phyloP scores from a whole-genome alignment of 805 yeast genomes.

The Yamadazyma phyllophila region DNA sequence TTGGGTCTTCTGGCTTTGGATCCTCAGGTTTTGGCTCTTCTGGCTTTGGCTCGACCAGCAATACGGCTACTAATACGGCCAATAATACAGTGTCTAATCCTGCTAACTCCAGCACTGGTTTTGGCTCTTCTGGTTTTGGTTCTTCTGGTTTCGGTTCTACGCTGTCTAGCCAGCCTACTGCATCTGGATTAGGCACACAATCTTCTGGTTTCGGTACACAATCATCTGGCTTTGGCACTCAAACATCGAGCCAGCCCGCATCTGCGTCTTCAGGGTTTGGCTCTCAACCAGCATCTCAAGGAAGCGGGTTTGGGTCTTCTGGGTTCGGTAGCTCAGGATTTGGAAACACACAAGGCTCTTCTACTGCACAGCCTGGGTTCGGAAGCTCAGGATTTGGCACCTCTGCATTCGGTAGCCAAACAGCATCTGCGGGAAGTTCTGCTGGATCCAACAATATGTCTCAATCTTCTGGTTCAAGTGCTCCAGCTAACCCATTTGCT shows the following conservation, averaged over 20 bases:
- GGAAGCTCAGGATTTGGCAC: slow-evolving; percentile 6
- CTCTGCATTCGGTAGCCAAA: slow-evolving; percentile 11
- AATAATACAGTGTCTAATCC: too few species aligned
- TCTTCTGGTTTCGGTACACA: too few species aligned
- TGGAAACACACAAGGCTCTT: slow-evolving; percentile 4
- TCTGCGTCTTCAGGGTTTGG: too few species aligned
- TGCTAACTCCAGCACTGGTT: too few species aligned
- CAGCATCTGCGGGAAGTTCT: neutral
- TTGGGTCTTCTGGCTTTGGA: neutral
- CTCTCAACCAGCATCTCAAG: too few species aligned
- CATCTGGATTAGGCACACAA: too few species aligned
- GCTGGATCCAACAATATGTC: too few species aligned
- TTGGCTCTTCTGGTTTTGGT: slow-evolving; percentile 5
- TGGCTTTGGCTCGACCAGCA: slow-evolving; percentile 11
- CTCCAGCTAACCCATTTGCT: too few species aligned
- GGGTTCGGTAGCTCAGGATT: slow-evolving; percentile 14
- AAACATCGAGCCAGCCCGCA: slow-evolving; percentile 6
- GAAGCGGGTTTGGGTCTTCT: slow-evolving; percentile 10
- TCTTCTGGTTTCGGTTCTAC: slow-evolving; percentile 6
- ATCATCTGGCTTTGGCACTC: slow-evolving; percentile 10
- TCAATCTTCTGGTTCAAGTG: too few species aligned
- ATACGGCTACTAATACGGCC: neutral
- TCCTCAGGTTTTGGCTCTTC: too few species aligned
- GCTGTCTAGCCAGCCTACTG: too few species aligned
- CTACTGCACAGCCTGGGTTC: slow-evolving; percentile 7